These are phyloP conservation scores for Piedraia hortae DNA, from an alignment of 2,329 filamentous ascomycete species.

Conservation along the genomic window DNA sequence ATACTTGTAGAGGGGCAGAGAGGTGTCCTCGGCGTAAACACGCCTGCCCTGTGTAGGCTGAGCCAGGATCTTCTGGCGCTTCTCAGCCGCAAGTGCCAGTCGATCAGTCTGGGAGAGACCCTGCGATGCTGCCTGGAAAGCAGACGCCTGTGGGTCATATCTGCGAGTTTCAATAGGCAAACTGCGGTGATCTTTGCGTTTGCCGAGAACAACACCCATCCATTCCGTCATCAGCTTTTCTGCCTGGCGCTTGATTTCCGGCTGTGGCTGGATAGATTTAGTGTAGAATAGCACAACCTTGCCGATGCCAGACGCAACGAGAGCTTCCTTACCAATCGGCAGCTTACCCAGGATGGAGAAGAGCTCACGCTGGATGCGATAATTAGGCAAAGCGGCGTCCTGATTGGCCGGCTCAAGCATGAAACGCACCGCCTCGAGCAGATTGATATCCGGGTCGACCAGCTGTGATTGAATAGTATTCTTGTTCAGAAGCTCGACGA, in stretches of 20 bases:
- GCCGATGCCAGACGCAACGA: constrained; percentile 77
- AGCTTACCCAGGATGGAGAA: constrained; percentile 55
- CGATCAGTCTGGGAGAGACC: constrained; percentile 11
- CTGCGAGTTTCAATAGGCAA: constrained; percentile 35
- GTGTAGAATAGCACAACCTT: constrained; percentile 96
- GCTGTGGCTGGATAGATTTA: constrained; percentile 70
- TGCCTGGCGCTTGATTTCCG: constrained; percentile 73
- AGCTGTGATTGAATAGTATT: constrained; percentile 65
- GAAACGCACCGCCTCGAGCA: constrained; percentile 83
- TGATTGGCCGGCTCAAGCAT: constrained; percentile 75
- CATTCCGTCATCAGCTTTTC: constrained; percentile 83
- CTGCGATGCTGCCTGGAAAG: constrained; percentile 5
- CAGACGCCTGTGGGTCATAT: constrained; percentile 24
- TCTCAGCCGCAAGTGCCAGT: constrained; percentile 19
- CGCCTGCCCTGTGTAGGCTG: constrained; percentile 27
- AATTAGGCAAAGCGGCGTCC: constrained; percentile 79
- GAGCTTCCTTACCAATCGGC: constrained; percentile 69
- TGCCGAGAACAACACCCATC: constrained; percentile 66
- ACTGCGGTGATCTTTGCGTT: constrained; percentile 75
- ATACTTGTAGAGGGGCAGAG: constrained; percentile 32
- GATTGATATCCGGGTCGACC: constrained; percentile 81
- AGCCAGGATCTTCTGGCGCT: constrained; percentile 24
- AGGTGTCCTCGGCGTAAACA: constrained; percentile 27
- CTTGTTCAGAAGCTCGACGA: constrained; percentile 65
- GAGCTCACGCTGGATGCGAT: constrained; percentile 89